Base-by-base conservation (phyloP, 495 filamentous ascomycete species). In the Lichenothelia convexa region DNA sequence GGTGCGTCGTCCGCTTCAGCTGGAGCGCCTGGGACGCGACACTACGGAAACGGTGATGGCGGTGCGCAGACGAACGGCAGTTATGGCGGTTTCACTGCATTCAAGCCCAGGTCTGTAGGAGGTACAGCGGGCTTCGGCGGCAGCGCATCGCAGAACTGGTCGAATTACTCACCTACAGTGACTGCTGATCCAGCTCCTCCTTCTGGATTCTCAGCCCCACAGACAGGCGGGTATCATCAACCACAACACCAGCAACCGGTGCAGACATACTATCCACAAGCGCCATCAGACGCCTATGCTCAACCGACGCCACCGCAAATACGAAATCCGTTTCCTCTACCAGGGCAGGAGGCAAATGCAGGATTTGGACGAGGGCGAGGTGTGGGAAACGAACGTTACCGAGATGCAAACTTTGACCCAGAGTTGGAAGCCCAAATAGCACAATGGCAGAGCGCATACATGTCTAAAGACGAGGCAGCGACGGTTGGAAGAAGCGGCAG, bases 371-470 rank as follows among this genome's bases (percentile, higher is more conserved):
- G 64, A 13, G 61, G 59, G 26, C 59, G 52, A 0, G 55, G 59
- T 18, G 64, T 65, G 8, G 31, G n/a, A 8, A 33, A 8, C 13
- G 31, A 18, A 1, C 9, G 9, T 21, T 45, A 63, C n/a, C 58
- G 58, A 16, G 40, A 41, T 34, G 35, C 34, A 8, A 40, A 17
- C 31, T 55, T 75, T 27, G 86, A 95, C 49, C 76, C 84, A 5
- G 85, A 94, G 47, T 78, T 81, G 53, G 82, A 89, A 38, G 84
- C 84, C 8, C 80, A 92, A 53, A 86, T 94, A 38, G 87, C 87
- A 31, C 84, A 93, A 56, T 95, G 91, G 83, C 85, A 93, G 57
- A 85, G 77, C 49, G 83, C 89, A 13, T 97, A 95, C 53, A 68
- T 75, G 38, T 66, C 63, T 23, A 70, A 65, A 38, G 71, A 69